A percentile compares a stretch with the other conserved stretches of the same genome.
These are phyloP conservation scores for Saccharomycopsis babjevae DNA, from an alignment of 805 yeast genomes.

Conservation along the genomic window DNA sequence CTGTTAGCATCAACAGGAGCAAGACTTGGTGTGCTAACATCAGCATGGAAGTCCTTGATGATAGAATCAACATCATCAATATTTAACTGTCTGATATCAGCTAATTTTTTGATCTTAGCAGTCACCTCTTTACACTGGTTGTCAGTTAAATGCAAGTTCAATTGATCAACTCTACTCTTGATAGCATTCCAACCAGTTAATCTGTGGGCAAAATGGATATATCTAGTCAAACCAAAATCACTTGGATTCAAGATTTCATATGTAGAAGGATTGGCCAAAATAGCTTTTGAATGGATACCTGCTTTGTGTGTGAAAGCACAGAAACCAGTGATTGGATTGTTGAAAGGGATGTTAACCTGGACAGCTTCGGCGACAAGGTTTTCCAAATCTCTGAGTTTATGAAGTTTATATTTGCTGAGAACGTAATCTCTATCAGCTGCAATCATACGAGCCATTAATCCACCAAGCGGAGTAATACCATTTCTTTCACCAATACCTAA, in stretches of 20 bases:
- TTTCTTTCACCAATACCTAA: slow-evolving; percentile 98
- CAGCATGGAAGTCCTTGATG: slow-evolving; percentile 87
- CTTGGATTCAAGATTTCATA: slow-evolving; percentile 91
- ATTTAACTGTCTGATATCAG: slow-evolving; percentile 88
- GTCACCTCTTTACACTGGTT: slow-evolving; percentile 94
- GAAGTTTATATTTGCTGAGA: slow-evolving; percentile 84
- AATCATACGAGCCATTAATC: slow-evolving; percentile 98
- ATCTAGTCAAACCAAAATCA: slow-evolving; percentile 92
- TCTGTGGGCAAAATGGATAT: slow-evolving; percentile 96
- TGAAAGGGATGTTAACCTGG: slow-evolving; percentile 93
- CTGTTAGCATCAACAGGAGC: slow-evolving; percentile 18
- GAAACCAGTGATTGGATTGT: slow-evolving; percentile 98
- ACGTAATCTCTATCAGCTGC: slow-evolving; percentile 97
- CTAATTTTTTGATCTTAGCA: slow-evolving; percentile 81
- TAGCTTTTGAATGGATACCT: slow-evolving; percentile 98
- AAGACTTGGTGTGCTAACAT: slow-evolving; percentile 45
- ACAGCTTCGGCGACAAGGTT: slow-evolving; percentile 95
- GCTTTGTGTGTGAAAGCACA: slow-evolving; percentile 99
- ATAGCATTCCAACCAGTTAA: slow-evolving; percentile 99
- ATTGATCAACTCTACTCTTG: slow-evolving; percentile 95
- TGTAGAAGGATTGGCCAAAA: slow-evolving; percentile 97
- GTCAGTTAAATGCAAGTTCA: slow-evolving; percentile 81
- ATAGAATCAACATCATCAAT: slow-evolving; percentile 97
- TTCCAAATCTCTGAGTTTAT: slow-evolving; percentile 92
- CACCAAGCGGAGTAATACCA: slow-evolving; percentile 96